Conservation (phyloP, 352 stramenopile species). For the Globisporangium ultimum region DNA sequence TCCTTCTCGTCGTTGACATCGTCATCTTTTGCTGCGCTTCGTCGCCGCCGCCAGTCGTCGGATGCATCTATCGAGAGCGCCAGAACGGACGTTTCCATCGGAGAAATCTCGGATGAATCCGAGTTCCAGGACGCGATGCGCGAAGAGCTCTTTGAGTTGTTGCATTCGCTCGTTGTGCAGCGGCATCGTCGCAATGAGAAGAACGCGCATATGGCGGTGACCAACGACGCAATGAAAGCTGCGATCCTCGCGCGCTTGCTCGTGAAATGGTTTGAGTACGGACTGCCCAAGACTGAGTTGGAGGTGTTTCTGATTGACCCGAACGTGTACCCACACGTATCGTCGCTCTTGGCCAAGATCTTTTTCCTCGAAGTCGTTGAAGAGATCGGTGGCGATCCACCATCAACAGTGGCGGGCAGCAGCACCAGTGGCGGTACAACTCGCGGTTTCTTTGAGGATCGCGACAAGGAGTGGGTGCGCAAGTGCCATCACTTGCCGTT, state of each 20-base stretch:
- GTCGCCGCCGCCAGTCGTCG: conserved; percentile 20
- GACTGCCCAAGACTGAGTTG: conserved; percentile 45
- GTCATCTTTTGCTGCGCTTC: conserved; percentile 2
- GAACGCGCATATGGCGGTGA: conserved; percentile 8
- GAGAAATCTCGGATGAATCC: conserved; percentile 28
- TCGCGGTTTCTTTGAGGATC: conserved; percentile 50
- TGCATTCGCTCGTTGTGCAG: conserved; percentile 62
- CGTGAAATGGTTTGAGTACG: conserved; percentile 85
- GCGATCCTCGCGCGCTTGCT: conserved; percentile 76
- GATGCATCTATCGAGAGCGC: conserved; percentile 28
- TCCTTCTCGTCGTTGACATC: conserved; percentile 6
- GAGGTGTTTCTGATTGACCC: conserved; percentile 64
- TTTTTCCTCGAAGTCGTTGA: conserved; percentile 75
- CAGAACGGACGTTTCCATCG: conserved; percentile 5
- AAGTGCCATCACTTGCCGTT: conserved; percentile 75
- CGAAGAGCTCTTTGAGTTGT: conserved; percentile 55
- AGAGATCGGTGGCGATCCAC: conserved; percentile 27
- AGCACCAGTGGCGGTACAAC: conserved; percentile 1
- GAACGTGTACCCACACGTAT: conserved; percentile 56
- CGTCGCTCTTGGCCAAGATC: conserved; percentile 59
- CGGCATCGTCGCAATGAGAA: conserved; percentile 27
- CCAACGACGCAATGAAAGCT: conserved; percentile 40
- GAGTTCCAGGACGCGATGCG: conserved; percentile 57
- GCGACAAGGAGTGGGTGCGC: conserved; percentile 71
- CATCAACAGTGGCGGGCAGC: background rate